phyloP scores from a whole-genome alignment of 805 yeast species.

The Candida parachauliodes region DNA sequence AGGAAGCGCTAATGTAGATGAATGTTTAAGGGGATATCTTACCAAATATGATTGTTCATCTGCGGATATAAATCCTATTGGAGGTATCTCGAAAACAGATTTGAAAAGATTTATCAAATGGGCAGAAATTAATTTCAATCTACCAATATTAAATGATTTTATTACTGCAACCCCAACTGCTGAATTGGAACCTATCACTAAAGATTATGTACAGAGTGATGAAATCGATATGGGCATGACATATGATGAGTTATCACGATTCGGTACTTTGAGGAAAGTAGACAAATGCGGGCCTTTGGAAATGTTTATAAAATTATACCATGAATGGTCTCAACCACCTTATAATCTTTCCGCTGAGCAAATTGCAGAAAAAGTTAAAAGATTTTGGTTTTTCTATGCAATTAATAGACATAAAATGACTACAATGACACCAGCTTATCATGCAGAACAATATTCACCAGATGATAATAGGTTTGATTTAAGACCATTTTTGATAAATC shows the following conservation, averaged over 20 bases:
- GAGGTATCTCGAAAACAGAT: slow-evolving; percentile 96
- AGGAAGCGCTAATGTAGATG: slow-evolving; percentile 97
- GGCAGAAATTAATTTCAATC: slow-evolving; percentile 62
- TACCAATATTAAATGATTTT: slow-evolving; percentile 77
- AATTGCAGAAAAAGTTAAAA: slow-evolving; percentile 88
- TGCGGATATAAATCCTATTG: slow-evolving; percentile 97
- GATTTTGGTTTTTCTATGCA: slow-evolving; percentile 90
- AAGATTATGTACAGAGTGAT: slow-evolving; percentile 89
- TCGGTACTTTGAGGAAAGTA: slow-evolving; percentile 88
- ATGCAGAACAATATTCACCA: slow-evolving; percentile 97
- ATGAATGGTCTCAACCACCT: slow-evolving; percentile 81
- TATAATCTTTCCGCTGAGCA: slow-evolving; percentile 68
- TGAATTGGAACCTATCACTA: slow-evolving; percentile 94
- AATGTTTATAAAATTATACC: slow-evolving; percentile 85
- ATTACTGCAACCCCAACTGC: slow-evolving; percentile 96
- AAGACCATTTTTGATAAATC: slow-evolving; percentile 92
- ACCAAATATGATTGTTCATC: slow-evolving; percentile 97
- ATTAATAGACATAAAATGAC: slow-evolving; percentile 97
- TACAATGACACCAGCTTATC: slow-evolving; percentile 94
- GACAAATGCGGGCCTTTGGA: slow-evolving; percentile 96
- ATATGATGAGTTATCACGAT: slow-evolving; percentile 85
- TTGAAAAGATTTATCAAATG: slow-evolving; percentile 80
- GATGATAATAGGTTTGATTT: slow-evolving; percentile 96
- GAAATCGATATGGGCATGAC: slow-evolving; percentile 99
- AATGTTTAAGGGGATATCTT: slow-evolving; percentile 89